Percentiles rank a stretch among this genome's conserved stretches.
phyloP scores from a whole-genome alignment of 306 rosid species.

The Echinosophora koreensis region DNA sequence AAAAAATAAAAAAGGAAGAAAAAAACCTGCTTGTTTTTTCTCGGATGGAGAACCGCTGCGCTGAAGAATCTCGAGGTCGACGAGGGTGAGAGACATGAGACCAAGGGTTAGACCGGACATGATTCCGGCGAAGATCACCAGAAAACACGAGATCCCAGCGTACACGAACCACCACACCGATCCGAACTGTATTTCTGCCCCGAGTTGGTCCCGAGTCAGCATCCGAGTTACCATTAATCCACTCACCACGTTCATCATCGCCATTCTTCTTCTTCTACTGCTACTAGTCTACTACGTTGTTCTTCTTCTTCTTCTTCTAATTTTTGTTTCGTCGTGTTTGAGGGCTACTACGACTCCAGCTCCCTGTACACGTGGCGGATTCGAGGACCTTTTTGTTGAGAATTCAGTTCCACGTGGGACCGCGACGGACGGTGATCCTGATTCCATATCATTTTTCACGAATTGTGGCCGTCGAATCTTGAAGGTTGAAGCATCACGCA shows the following conservation, averaged over 20 bases:
- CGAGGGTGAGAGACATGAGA: conserved; percentile 95
- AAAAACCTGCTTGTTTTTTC: conserved; percentile 91
- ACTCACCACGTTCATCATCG: conserved; percentile 63
- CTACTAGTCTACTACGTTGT: background rate
- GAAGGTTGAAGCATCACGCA: background rate
- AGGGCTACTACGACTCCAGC: background rate
- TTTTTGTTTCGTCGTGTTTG: background rate
- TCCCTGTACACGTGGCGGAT: conserved; percentile 36
- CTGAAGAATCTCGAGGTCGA: conserved; percentile 94
- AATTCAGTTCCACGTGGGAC: conserved; percentile 9
- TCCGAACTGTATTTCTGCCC: conserved; percentile 61
- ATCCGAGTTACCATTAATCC: conserved; percentile 65
- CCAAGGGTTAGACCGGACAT: conserved; percentile 98
- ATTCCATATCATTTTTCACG: background rate
- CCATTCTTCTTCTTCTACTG: conserved; percentile 21
- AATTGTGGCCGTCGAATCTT: conserved; percentile 19
- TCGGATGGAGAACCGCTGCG: conserved; percentile 84
- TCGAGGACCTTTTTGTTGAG: conserved; percentile 8
- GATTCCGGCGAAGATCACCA: conserved; percentile 92
- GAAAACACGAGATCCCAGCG: conserved; percentile 70
- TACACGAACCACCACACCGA: conserved; percentile 77
- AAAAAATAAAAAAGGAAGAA: background rate
- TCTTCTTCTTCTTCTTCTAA: background rate
- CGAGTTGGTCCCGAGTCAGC: conserved; percentile 60
- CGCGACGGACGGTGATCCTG: background rate